Percentiles rank a stretch among this genome's conserved stretches.
These are phyloP conservation scores for Forsythia suspensa DNA, from an alignment of 257 asterid species.

Conservation along the genomic window DNA sequence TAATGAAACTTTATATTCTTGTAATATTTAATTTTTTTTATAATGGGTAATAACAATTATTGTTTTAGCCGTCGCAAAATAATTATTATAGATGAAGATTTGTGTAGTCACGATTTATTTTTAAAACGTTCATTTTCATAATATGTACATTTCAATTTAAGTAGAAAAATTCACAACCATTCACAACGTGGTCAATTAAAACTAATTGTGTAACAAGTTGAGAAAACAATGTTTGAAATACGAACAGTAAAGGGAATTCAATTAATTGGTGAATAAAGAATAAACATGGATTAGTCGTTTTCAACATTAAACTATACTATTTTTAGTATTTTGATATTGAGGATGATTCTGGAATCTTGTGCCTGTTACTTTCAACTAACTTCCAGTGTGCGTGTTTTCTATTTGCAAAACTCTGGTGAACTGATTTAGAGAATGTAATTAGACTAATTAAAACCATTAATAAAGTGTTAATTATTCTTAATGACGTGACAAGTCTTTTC, in stretches of 20 bases:
- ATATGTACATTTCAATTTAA: background rate
- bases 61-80: background rate
- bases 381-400: background rate
- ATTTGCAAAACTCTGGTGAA: background rate
- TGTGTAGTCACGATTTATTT: too few species aligned
- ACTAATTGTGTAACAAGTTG: background rate
- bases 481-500: background rate
- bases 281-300: conserved; percentile 27
- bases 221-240: background rate
- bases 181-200: background rate
- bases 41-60: background rate
- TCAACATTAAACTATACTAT: conserved; percentile 15
- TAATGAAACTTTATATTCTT: too few species aligned
- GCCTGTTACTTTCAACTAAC: conserved; percentile 20
- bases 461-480: background rate
- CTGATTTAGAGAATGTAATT: background rate
- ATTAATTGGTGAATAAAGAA: conserved; percentile 8
- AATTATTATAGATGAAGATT: background rate
- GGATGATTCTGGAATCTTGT: conserved; percentile 24
- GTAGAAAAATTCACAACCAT: background rate
- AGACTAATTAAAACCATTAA: background rate
- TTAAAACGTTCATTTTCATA: background rate
- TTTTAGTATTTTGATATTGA: conserved; percentile 21
- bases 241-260: background rate
- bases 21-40: too few species aligned